These are phyloP conservation scores for Paramecium octaurelia DNA, from an alignment of 73 alveolate species.

Conservation along the genomic window DNA sequence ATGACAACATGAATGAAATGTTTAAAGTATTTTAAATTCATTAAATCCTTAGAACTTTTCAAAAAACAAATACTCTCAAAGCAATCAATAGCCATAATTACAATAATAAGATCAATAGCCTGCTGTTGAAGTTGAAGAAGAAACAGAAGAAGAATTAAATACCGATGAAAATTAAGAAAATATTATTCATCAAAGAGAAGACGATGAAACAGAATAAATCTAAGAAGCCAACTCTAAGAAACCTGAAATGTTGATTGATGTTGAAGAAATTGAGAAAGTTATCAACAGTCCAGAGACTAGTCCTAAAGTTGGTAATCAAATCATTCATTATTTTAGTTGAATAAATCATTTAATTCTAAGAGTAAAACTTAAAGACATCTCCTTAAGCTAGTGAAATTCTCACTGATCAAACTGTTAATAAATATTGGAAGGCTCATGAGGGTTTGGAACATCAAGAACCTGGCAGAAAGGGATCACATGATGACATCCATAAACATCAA, in stretches of 20 bases:
- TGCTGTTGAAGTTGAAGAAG: constrained; percentile 1
- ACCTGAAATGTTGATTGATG: not conserved
- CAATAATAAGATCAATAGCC: not conserved
- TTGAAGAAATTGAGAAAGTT: not conserved
- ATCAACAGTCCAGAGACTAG: not conserved
- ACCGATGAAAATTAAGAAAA: not conserved
- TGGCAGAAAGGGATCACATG: not conserved
- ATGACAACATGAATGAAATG: not conserved
- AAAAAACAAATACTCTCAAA: not conserved
- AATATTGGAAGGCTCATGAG: constrained; percentile 47
- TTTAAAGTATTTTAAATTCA: not conserved
- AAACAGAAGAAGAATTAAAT: not conserved
- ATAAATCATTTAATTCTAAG: constrained; percentile 3
- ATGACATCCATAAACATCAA: not conserved
- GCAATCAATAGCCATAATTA: not conserved
- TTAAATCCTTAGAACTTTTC: not conserved
- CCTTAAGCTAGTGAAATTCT: not conserved
- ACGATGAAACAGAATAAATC: not conserved
- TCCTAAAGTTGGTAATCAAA: constrained; percentile 15
- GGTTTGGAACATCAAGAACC: not conserved
- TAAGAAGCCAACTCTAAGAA: not conserved
- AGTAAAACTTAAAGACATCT: not conserved
- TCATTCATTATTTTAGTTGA: not conserved
- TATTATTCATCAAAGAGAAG: not conserved
- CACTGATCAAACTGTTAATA: constrained; percentile 30